These are phyloP conservation scores for Salix brachista DNA, from an alignment of 345 rosid genomes.

Conservation along the genomic window DNA sequence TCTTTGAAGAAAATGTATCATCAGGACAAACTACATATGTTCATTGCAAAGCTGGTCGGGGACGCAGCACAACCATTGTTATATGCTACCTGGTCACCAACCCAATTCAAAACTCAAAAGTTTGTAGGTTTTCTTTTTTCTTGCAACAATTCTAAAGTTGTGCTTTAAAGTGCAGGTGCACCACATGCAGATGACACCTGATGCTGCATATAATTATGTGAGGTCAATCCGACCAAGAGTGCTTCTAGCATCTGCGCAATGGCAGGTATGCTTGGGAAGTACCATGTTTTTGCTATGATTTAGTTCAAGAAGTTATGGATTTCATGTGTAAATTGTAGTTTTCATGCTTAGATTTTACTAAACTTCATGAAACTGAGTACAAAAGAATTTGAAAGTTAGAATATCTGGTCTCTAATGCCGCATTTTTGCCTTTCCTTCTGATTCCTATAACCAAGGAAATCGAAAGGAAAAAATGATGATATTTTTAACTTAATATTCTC, in stretches of 20 bases:
- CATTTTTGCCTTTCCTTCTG: not conserved
- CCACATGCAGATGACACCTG: slow-evolving; percentile 80
- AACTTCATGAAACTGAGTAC: not conserved
- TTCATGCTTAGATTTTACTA: not conserved
- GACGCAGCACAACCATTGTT: slow-evolving; percentile 93
- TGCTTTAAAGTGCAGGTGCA: slow-evolving; percentile 49
- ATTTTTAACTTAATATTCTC: not conserved
- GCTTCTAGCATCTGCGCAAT: slow-evolving; percentile 76
- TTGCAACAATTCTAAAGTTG: not conserved
- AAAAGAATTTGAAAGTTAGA: not conserved
- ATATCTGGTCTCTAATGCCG: not conserved
- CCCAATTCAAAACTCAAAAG: not conserved
- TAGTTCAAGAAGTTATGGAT: not conserved
- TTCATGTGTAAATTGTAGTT: not conserved
- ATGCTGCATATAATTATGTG: slow-evolving; percentile 70
- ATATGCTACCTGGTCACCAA: slow-evolving; percentile 79
- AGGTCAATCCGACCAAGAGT: slow-evolving; percentile 87
- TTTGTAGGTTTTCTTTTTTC: not conserved
- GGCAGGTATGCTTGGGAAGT: slow-evolving; percentile 56
- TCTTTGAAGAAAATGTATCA: slow-evolving; percentile 54
- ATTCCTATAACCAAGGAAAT: not conserved
- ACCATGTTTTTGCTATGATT: not conserved
- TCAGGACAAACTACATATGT: slow-evolving; percentile 66
- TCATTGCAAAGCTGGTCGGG: slow-evolving; percentile 99
- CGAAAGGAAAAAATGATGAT: not conserved